Evolutionary conservation across 768 basidiomycete species (phyloP).

Genomic region (Rhodotorula graminis): DNA sequence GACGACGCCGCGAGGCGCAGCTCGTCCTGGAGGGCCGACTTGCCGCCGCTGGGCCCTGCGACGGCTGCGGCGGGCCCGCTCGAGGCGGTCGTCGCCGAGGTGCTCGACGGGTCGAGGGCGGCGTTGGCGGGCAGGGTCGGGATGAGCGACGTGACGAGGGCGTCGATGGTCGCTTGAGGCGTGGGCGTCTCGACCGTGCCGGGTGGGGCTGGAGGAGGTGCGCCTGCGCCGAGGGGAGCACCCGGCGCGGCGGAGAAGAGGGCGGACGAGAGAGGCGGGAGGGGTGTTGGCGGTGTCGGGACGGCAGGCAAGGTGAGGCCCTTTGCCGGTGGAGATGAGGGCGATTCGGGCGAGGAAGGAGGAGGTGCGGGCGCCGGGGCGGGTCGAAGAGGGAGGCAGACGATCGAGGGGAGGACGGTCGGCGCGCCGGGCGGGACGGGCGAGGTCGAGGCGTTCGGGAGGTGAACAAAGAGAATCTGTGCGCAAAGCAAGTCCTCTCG

Average conservation of each 20-base stretch:
- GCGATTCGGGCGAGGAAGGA: neutral
- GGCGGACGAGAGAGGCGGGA: neutral
- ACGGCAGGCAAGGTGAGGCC: conserved; percentile 13
- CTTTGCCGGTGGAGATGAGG: neutral
- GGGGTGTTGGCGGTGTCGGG: conserved; percentile 7
- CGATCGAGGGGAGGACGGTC: conserved; percentile 15
- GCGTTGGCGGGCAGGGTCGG: neutral
- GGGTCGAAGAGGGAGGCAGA: conserved; percentile 13
- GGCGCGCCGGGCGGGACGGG: neutral
- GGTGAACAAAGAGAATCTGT: neutral
- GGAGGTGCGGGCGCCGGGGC: neutral
- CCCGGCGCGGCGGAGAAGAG: too few relatives aligned
- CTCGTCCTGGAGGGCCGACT: conserved; percentile 23
- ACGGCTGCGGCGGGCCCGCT: neutral
- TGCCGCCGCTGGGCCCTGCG: neutral
- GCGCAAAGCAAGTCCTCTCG: neutral
- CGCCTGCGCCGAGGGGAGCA: too few relatives aligned
- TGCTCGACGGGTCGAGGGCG: too few relatives aligned
- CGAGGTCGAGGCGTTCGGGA: conserved; percentile 11
- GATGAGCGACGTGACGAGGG: conserved; percentile 20
- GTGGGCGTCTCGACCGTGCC: neutral
- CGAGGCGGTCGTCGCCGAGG: neutral
- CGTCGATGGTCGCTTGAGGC: conserved; percentile 13
- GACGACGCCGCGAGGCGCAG: conserved; percentile 7
- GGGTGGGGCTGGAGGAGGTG: too few relatives aligned